Conservation (phyloP, 495 filamentous ascomycete genomes). For the Penicillium riverlandense region DNA sequence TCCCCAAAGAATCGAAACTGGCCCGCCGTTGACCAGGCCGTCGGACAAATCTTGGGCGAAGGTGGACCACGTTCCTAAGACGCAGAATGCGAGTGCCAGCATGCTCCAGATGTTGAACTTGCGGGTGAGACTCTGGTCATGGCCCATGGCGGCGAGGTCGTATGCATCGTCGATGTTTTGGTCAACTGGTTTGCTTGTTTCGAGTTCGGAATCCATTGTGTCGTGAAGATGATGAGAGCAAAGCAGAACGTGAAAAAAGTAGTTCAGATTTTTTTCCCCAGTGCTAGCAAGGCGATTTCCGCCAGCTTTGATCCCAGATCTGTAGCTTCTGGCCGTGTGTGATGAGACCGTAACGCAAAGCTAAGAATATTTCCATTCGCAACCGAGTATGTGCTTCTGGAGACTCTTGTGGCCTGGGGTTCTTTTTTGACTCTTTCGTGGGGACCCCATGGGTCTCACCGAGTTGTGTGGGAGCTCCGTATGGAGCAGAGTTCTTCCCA, state of each 20-base stretch:
- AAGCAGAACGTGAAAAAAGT: too few species aligned
- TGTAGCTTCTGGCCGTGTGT: too few species aligned
- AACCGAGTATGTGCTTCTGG: not conserved
- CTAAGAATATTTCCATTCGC: slow-evolving; percentile 2
- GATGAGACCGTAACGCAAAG: not conserved
- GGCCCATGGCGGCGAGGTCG: slow-evolving; percentile 43
- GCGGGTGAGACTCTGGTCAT: slow-evolving; percentile 39
- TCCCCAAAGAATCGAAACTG: slow-evolving; percentile 43
- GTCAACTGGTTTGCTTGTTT: slow-evolving; percentile 26
- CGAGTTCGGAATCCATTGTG: slow-evolving; percentile 26
- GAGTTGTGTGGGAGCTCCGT: slow-evolving; percentile 5
- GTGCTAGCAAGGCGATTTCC: too few species aligned
- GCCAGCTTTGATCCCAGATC: too few species aligned
- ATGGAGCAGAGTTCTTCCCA: slow-evolving; percentile 2
- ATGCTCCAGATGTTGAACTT: slow-evolving; percentile 44
- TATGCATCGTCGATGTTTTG: slow-evolving; percentile 36
- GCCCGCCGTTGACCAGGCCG: slow-evolving; percentile 36
- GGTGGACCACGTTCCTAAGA: slow-evolving; percentile 40
- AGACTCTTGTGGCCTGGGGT: slow-evolving; percentile 1
- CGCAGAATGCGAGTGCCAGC: slow-evolving; percentile 37
- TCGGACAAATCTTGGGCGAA: slow-evolving; percentile 38
- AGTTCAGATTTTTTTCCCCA: too few species aligned
- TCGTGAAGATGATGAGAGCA: not conserved
- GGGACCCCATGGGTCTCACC: slow-evolving; percentile 10
- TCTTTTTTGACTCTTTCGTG: slow-evolving; percentile 8